Evolutionary conservation across 2,329 filamentous ascomycete species (phyloP), one percentile per base, ranked within the genome.

Genomic region (Aspergillus clavatus): DNA sequence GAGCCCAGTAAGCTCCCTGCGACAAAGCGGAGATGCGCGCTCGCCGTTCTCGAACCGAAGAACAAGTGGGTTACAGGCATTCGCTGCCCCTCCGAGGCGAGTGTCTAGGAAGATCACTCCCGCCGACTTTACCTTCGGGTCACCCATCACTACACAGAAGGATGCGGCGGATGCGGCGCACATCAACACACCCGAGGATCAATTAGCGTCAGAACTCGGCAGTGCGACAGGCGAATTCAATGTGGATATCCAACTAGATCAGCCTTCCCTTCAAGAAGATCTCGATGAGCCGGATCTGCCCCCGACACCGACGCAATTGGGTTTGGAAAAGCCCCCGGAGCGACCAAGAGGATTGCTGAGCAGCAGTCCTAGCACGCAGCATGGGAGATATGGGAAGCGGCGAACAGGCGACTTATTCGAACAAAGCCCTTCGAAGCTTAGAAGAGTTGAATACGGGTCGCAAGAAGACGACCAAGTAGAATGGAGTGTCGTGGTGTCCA

Each of bases 241-340:
- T 28, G 33, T 51, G 27, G 47, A 47, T 14, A 40, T 43, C 12
- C 52, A 57, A 16, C 41, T 55, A 4, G 56, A 51, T 23, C 46
- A 50, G 33, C 44, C 44, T 22, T 51, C 57, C 7, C 46, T 59
- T 43, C 54, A 60, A 14, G 57, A 62, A 8, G 64, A 64, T 5
- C 52, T 60, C n/a, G 73, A 73, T 12, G 81, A 86, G 54, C 82
- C 82, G 1, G 81, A 84, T 38, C 71, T 87, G 4, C 84, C 83
- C 11, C 68, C 69, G n/a, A 72, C 69, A 6, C 69, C 69, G 22
- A 68, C 68, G 12, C 63, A 71, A 47, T 45, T 71, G 19, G 67
- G 67, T 5, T 48, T 70, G 26, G 64, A 67, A 48, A 62, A 57
- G 26, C 60, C 62, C 4, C 61, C 61, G 0, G 60, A 60, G 45